Conservation (phyloP, 208 protist genomes). For the Eutreptiella sp. region DNA sequence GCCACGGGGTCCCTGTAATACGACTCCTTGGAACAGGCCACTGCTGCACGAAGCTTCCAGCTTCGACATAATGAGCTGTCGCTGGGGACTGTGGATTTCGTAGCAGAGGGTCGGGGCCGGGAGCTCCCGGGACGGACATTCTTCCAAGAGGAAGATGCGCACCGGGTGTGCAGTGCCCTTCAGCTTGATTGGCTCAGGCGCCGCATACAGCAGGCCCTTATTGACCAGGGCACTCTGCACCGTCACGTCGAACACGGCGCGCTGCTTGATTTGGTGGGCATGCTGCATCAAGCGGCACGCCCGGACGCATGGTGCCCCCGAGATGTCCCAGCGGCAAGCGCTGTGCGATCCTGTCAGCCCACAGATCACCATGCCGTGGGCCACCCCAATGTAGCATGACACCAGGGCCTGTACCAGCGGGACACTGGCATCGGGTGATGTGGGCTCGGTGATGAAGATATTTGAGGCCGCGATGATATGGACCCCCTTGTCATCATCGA, state of each 20-base stretch:
- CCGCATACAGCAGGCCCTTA: background rate
- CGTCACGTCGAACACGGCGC: background rate
- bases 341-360: background rate
- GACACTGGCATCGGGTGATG: background rate
- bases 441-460: background rate
- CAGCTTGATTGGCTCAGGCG: background rate
- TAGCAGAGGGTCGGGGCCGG: background rate
- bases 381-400: background rate
- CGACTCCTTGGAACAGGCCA: background rate
- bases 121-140: background rate
- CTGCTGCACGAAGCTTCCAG: background rate
- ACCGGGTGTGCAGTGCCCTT: slow-evolving; percentile 1
- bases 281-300: slow-evolving; percentile 10
- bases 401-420: background rate
- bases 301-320: background rate
- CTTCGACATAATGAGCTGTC: background rate
- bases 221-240: background rate
- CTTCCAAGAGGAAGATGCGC: background rate
- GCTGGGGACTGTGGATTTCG: background rate
- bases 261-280: background rate
- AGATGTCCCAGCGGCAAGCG: slow-evolving; percentile 9
- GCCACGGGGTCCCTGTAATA: background rate
- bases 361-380: background rate
- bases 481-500: slow-evolving; percentile 4
- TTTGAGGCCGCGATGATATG: slow-evolving; percentile 2